Percentiles rank a stretch among this genome's conserved stretches.
Evolutionary conservation across 768 basidiomycete species (phyloP).

Genomic region (Sutorius australiensis): DNA sequence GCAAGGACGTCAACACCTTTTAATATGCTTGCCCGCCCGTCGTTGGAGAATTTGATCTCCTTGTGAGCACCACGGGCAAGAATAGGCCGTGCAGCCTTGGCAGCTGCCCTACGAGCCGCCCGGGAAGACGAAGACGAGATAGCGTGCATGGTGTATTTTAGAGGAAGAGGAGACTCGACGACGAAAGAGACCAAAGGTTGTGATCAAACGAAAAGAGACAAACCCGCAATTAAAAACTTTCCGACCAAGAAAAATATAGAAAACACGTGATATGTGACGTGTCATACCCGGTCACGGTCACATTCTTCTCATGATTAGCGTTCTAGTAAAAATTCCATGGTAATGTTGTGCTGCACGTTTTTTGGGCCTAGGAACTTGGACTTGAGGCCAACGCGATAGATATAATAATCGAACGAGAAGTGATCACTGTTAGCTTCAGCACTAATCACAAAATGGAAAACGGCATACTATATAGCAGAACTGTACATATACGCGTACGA

Average conservation of each 20-base stretch:
- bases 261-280: slow-evolving; percentile 26
- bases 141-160: slow-evolving; percentile 56
- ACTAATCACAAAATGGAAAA: no score
- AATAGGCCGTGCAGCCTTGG: slow-evolving; percentile 51
- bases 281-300: neutral
- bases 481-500: no score
- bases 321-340: no score
- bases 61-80: slow-evolving; percentile 81
- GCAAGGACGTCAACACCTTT: slow-evolving; percentile 96
- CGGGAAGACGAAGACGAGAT: slow-evolving; percentile 62
- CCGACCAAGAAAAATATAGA: slow-evolving; percentile 31
- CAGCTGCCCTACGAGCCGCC: slow-evolving; percentile 64
- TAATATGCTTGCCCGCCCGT: slow-evolving; percentile 88
- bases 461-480: no score
- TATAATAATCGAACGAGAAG: no score
- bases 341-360: no score
- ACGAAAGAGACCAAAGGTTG: neutral
- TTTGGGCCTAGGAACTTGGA: no score
- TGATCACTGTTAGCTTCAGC: no score
- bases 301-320: no score
- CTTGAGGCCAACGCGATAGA: no score
- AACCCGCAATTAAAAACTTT: slow-evolving; percentile 24
- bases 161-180: slow-evolving; percentile 1
- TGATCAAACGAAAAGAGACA: neutral
- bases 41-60: slow-evolving; percentile 96